Evolutionary conservation across 1,284 basidiomycete species (phyloP), one percentile per base, ranked within the genome.

Genomic region (Mycena sp.): DNA sequence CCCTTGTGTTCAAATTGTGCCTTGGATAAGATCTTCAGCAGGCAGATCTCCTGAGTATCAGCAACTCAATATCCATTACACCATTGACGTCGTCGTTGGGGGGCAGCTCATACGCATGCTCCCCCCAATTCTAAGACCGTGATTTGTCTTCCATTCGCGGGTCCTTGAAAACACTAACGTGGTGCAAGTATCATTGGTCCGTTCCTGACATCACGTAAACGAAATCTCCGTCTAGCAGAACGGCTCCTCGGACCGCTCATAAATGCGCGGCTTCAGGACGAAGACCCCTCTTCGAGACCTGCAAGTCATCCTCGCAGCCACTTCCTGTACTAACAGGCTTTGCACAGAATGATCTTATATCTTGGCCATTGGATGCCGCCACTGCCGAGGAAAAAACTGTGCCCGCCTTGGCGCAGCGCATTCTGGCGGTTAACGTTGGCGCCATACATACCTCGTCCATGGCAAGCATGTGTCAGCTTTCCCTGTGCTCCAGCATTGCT

Each of bases 191-290:
- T 51, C 52, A 21, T 49, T 43, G 38, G 40, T 26, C 51, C 35
- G 23, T 32, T 35, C 19, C 14, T 61, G 26, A 45, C 50, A 19
- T 23, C 37, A 5, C 28, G 54, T 6, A 45, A 41, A 29, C 48
- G 73, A n/a, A 28, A 32, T 7, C 28, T 52, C 1, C 23, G 43
- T 53, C 61, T 66, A 19, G 75, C 74, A 12, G 45, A 73, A 28
- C 66, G 67, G 26, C 70, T 74, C 50, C 58, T 84, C 0, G 69
- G 66, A 12, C 81, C 81, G 1, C 64, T 80, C 26, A 74, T 85
- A 16, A 64, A 74, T 7, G 19, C 41, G n/a, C 28, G 51, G 9
- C 17, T 53, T 17, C 12, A 19, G 6, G 41, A 43, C n/a, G 4
- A 43, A 9, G 37, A 14, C 11, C 19, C 19, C 10, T 2, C 40